These are phyloP conservation scores for Gnaphalium uliginosum DNA, from an alignment of 129 eudicot genomes.

Conservation along the genomic window DNA sequence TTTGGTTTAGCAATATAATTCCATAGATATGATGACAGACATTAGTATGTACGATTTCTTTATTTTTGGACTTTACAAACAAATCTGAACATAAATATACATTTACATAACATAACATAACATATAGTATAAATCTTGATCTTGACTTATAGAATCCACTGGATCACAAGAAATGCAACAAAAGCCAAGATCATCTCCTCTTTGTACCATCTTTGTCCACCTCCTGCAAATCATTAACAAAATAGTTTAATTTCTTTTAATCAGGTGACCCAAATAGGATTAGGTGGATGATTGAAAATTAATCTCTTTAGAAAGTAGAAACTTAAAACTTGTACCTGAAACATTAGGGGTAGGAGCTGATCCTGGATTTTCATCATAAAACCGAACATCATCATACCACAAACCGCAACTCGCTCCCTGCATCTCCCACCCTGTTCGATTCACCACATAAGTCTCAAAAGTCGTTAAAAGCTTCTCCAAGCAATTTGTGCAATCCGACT, in stretches of 20 bases:
- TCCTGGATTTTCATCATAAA: constrained; percentile 1
- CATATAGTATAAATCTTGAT: neutral
- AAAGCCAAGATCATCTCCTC: constrained; percentile 23
- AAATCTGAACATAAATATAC: neutral
- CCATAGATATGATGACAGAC: too few species aligned
- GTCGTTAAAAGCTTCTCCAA: constrained; percentile 24
- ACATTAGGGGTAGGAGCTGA: neutral
- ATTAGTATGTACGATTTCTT: neutral
- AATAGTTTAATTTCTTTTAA: neutral
- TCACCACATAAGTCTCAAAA: constrained; percentile 4
- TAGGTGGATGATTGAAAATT: too few species aligned
- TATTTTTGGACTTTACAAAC: constrained; percentile 4
- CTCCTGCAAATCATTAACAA: constrained; percentile 2
- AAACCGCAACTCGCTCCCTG: constrained; percentile 33
- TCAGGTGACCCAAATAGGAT: neutral
- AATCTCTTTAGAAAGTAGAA: neutral
- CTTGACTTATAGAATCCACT: constrained; percentile 17
- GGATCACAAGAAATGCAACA: constrained; percentile 8
- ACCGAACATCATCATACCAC: constrained; percentile 33
- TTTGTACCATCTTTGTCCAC: constrained; percentile 22
- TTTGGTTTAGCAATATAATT: too few species aligned
- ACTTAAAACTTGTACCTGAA: constrained; percentile 19
- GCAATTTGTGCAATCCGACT: constrained; percentile 28
- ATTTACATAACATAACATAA: neutral
- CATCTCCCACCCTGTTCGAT: constrained; percentile 37